Evolutionary conservation across 2,329 filamentous ascomycete genomes (phyloP).

Genomic region (Ustulina deusta): DNA sequence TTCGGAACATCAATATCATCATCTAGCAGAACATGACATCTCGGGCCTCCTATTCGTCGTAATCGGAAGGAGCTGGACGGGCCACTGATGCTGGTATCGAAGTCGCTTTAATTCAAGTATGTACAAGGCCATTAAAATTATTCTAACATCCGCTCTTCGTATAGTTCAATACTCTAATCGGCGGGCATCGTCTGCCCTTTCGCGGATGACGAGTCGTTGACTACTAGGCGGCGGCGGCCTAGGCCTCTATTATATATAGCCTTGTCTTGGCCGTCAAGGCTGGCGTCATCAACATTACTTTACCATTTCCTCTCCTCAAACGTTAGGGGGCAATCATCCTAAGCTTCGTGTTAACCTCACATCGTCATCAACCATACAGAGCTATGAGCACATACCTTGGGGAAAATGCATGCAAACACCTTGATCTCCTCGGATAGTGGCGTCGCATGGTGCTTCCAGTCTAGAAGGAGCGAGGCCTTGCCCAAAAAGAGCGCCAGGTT

Average conservation of each 20-base stretch:
- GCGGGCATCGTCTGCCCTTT: conserved; percentile 16
- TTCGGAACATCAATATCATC: neutral
- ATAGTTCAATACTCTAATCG: conserved; percentile 18
- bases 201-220: conserved; percentile 18
- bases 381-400: conserved; percentile 73
- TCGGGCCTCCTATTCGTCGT: neutral
- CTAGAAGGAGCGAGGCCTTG: conserved; percentile 85
- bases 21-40: neutral
- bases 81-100: conserved; percentile 16
- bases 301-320: conserved; percentile 70
- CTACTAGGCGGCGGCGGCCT: neutral
- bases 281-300: conserved; percentile 22
- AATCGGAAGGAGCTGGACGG: neutral
- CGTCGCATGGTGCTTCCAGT: conserved; percentile 92
- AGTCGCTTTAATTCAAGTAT: conserved; percentile 37
- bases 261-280: conserved; percentile 8
- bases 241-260: conserved; percentile 25
- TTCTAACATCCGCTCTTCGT: conserved; percentile 34
- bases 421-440: conserved; percentile 91
- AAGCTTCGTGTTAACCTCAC: conserved; percentile 44
- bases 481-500: conserved; percentile 92
- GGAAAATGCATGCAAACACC: conserved; percentile 98
- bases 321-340: conserved; percentile 87
- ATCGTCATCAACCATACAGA: conserved; percentile 19
- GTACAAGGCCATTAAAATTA: conserved; percentile 44